phyloP scores from a whole-genome alignment of 495 filamentous ascomycete genomes.

The Trypethelium eluteriae region DNA sequence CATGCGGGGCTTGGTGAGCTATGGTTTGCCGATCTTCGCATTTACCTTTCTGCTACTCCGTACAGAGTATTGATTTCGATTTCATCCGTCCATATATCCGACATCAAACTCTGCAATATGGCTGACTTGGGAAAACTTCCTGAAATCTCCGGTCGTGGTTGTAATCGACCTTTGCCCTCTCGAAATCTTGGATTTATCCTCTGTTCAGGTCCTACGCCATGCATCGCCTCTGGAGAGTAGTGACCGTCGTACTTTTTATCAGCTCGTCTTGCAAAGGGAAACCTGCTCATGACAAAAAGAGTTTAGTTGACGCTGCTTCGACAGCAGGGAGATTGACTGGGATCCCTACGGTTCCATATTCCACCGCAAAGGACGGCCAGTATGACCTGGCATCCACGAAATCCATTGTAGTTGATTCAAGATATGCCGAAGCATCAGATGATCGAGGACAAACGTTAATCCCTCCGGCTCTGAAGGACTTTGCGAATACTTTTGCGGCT shows the following conservation, averaged over 20 bases:
- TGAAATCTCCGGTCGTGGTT: not conserved
- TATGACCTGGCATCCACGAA: not conserved
- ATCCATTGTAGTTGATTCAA: conserved; percentile 38
- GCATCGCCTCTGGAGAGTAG: not conserved
- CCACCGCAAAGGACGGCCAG: not conserved
- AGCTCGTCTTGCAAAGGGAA: not conserved
- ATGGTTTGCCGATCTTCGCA: conserved; percentile 1
- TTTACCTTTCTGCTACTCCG: not conserved
- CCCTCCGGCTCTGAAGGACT: conserved; percentile 40
- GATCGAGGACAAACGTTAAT: conserved; percentile 42
- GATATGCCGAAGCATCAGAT: conserved; percentile 35
- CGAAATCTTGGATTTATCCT: not conserved
- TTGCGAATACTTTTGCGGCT: conserved; percentile 39
- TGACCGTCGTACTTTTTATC: not conserved
- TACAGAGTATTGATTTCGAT: not conserved
- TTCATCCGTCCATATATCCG: conserved; percentile 3
- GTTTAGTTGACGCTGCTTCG: not conserved
- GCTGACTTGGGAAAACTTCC: not conserved
- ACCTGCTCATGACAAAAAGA: not conserved
- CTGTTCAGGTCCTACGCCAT: not conserved
- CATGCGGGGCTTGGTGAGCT: not conserved
- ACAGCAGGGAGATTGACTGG: conserved; percentile 3
- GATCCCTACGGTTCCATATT: conserved; percentile 7
- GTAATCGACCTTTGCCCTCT: not conserved
- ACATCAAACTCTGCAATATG: not conserved